Base-by-base conservation (phyloP, 179 eudicot genomes). In the Vitellaria paradoxa region DNA sequence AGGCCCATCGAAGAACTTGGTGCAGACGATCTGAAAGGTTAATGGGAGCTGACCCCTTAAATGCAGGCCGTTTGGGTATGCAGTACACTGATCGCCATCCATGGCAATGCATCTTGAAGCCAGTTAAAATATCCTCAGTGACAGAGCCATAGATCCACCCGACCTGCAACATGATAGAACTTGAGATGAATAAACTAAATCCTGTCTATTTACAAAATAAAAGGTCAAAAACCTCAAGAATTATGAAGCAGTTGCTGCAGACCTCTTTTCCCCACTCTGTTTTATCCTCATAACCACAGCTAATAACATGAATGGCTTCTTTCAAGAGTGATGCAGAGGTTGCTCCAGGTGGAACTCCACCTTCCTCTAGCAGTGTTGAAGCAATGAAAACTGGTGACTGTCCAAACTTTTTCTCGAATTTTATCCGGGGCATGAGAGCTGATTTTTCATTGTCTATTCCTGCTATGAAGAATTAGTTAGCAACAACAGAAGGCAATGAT, bases 61-160 rank as follows among this genome's bases (percentile, higher is more conserved):
- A 94, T 61, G 97, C 98, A 42, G 96, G 85, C 76, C 91, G 81
- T 70, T 84, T 88, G 2, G 98, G 97, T 76, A 92, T 89, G 79
- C 98, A 94, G 89, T 94, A 94, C 9, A 94, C 97, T 0, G 97
- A 94, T 57, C 97, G 88, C 98, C 97, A 94, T 7, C 98, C 97
- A 76, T 94, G 97, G 77, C 98, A 94, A 75, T 94, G 98, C 98
- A 94, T 94, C 79, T 94, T 94, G 76, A 94, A 94, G 12, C 98
- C 97, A 26, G 98, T 94, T 85, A 94, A 83, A 61, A 94, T 92
- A 82, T 93, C 98, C 81, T 93, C 98, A 37, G 98, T 93, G 24
- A 92, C 98, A 0, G 98, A 94, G 37, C 90, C 90, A 67, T 94
- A 94, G 60, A 94, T 94, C 98, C 98, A 94, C 2, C 97, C 98